Evolutionary conservation across 2,329 filamentous ascomycete genomes (phyloP).

Genomic region (Phaeosphaeria sp.): DNA sequence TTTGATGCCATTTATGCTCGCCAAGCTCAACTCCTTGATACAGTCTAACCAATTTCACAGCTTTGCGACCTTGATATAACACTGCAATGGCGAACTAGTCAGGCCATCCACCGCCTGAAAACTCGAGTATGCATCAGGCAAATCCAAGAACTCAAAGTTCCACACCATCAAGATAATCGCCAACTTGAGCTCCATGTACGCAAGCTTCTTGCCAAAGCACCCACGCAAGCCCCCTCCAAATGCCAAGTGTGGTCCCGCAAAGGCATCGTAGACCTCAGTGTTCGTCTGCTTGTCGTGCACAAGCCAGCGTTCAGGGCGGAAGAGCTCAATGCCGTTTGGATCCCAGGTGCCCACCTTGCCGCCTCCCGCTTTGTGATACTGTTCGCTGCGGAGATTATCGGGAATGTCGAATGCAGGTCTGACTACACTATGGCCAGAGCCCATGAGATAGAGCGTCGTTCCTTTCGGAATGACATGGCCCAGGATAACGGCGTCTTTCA

Average conservation of each 20-base stretch:
- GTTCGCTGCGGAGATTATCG: slow-evolving; percentile 37
- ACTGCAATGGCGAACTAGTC: slow-evolving; percentile 34
- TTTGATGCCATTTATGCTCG: background rate
- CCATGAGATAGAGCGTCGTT: slow-evolving; percentile 42
- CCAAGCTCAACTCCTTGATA: background rate
- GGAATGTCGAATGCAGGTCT: slow-evolving; percentile 24
- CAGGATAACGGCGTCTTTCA: slow-evolving; percentile 49
- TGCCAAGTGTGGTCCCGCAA: slow-evolving; percentile 26
- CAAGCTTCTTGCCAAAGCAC: slow-evolving; percentile 36
- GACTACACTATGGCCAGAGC: slow-evolving; percentile 17
- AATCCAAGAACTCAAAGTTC: slow-evolving; percentile 33
- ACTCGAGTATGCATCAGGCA: slow-evolving; percentile 24
- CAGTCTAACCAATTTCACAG: background rate
- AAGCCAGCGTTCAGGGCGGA: slow-evolving; percentile 53
- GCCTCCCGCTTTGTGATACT: slow-evolving; percentile 31
- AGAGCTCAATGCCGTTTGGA: slow-evolving; percentile 33
- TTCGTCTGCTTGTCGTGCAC: slow-evolving; percentile 17
- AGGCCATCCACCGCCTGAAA: slow-evolving; percentile 32
- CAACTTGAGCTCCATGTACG: slow-evolving; percentile 34
- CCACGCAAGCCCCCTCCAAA: slow-evolving; percentile 34
- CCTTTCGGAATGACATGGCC: slow-evolving; percentile 51
- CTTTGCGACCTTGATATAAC: slow-evolving; percentile 23
- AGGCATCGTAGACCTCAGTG: slow-evolving; percentile 20
- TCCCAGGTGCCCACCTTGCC: slow-evolving; percentile 34
- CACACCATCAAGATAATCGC: slow-evolving; percentile 35